Evolutionary conservation across 1,139 yeast species (phyloP).

Genomic region (Taphrina pruni): DNA sequence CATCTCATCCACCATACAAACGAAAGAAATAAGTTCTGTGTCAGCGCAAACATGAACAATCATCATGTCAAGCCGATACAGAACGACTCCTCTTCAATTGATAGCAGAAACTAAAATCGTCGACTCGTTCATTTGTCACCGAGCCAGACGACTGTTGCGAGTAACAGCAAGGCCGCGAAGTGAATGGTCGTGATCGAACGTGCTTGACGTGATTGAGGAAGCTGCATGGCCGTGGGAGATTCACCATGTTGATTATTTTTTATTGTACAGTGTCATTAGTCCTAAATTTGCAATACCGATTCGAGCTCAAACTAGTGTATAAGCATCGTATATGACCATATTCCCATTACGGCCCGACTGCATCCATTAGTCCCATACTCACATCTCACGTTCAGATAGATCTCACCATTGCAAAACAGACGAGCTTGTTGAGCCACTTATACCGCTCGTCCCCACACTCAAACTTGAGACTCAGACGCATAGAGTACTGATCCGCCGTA

Average conservation of each 20-base stretch:
- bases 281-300: neutral
- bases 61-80: no score
- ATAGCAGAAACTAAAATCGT: no score
- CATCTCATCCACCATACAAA: no score
- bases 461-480: constrained; percentile 31
- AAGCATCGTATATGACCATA: constrained; percentile 40
- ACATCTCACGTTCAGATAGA: neutral
- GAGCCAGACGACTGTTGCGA: no score
- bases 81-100: no score
- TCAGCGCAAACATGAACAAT: no score
- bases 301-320: constrained; percentile 34
- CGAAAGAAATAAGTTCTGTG: no score
- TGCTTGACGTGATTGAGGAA: no score
- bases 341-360: constrained; percentile 33
- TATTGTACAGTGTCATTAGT: neutral
- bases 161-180: no score
- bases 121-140: no score
- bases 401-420: constrained; percentile 27
- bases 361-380: neutral
- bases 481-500: constrained; percentile 38
- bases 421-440: constrained; percentile 34
- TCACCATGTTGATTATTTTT: neutral
- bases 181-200: no score
- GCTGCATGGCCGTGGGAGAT: no score
- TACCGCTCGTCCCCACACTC: constrained; percentile 35